Percentiles rank a stretch among this genome's conserved stretches.
phyloP scores from a whole-genome alignment of 495 filamentous ascomycete species.

The Penicillium samsonianum region DNA sequence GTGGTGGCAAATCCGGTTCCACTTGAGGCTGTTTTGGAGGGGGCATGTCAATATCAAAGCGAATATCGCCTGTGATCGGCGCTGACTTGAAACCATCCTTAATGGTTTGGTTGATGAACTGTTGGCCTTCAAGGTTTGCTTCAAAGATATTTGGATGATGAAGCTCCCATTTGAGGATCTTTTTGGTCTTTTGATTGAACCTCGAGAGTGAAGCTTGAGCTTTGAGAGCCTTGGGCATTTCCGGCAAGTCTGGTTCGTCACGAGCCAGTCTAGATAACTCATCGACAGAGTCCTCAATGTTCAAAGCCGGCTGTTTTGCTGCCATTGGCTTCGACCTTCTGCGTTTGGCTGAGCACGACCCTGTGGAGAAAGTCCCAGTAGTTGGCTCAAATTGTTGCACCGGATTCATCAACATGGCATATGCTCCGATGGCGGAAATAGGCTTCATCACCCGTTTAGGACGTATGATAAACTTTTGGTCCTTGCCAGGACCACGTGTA shows the following conservation, averaged over 20 bases:
- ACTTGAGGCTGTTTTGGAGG: conserved; percentile 1
- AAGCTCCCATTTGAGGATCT: conserved; percentile 42
- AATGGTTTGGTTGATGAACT: conserved; percentile 42
- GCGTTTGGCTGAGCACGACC: conserved; percentile 19
- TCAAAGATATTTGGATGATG: conserved; percentile 36
- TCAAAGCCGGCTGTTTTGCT: conserved; percentile 4
- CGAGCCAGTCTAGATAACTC: conserved; percentile 28
- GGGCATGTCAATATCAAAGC: conserved; percentile 34
- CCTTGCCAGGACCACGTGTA: neutral
- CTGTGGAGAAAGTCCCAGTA: conserved; percentile 50
- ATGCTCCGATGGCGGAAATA: conserved; percentile 32
- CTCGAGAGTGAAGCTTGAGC: neutral
- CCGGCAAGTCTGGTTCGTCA: neutral
- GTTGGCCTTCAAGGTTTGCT: conserved; percentile 19
- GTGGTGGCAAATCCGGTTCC: conserved; percentile 8
- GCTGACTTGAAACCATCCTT: conserved; percentile 31
- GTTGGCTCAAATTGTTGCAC: conserved; percentile 41
- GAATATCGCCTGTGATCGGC: conserved; percentile 36
- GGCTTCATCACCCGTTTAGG: conserved; percentile 11
- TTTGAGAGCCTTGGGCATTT: neutral
- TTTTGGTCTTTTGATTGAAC: conserved; percentile 31
- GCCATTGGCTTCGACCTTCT: neutral
- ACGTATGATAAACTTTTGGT: neutral
- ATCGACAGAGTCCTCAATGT: conserved; percentile 29
- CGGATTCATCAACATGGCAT: conserved; percentile 51